These are phyloP conservation scores for Straminergon stramineum DNA, from an alignment of 225 moss, liverwort and hornwort genomes.

Conservation along the genomic window DNA sequence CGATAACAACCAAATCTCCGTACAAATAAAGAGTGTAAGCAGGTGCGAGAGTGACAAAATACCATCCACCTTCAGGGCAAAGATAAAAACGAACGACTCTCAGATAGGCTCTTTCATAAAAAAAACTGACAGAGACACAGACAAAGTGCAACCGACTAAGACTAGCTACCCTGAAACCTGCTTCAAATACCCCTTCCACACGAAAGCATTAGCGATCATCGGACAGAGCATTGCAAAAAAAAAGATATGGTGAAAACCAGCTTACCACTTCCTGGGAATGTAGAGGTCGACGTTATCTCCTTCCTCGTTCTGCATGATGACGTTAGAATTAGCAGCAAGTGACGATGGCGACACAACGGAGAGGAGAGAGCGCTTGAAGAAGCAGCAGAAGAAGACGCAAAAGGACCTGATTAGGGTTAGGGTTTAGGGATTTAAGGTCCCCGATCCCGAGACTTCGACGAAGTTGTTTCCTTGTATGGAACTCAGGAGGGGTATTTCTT, in stretches of 20 bases:
- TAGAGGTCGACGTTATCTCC: conserved; percentile 30
- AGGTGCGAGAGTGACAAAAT: not conserved
- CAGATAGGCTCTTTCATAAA: not conserved
- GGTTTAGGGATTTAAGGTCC: not conserved
- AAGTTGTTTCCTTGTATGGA: not conserved
- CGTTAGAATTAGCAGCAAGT: not conserved
- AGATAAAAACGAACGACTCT: not conserved
- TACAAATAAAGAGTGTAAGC: not conserved
- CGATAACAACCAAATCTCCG: not conserved
- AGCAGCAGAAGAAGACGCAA: not conserved
- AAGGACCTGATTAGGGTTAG: not conserved
- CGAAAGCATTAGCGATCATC: not conserved
- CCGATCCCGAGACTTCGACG: not conserved
- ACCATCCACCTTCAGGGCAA: not conserved
- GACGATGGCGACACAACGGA: not conserved
- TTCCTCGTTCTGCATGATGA: conserved; percentile 34
- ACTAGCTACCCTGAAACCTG: not conserved
- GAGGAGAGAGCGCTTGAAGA: too few relatives aligned
- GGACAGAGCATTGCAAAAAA: not conserved
- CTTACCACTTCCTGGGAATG: conserved; percentile 28
- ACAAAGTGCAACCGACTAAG: not conserved
- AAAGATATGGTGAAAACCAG: too few relatives aligned
- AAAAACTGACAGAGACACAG: not conserved
- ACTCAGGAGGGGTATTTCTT: not conserved
- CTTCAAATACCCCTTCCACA: not conserved